Percentiles rank a stretch among this genome's conserved stretches.
Evolutionary conservation across 495 filamentous ascomycete species (phyloP).

Genomic region (Niebla homalea): DNA sequence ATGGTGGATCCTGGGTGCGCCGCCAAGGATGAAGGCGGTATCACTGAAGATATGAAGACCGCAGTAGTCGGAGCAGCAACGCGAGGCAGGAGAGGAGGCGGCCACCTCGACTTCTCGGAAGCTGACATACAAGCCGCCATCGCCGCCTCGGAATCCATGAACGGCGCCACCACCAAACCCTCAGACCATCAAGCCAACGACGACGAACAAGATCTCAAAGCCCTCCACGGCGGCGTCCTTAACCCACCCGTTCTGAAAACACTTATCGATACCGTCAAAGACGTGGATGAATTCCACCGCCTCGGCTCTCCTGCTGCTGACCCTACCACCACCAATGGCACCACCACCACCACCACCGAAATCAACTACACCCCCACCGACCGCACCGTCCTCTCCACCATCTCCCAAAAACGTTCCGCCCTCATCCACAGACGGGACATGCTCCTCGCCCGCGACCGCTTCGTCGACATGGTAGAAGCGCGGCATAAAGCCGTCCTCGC

Average conservation of each 20-base stretch:
- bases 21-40: conserved; percentile 2
- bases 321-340: conserved; percentile 7
- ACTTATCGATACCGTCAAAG: conserved; percentile 32
- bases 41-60: conserved; percentile 10
- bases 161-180: neutral
- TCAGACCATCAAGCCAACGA: conserved; percentile 8
- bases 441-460: conserved; percentile 31
- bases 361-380: conserved; percentile 31
- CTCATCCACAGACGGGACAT: conserved; percentile 30
- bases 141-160: neutral
- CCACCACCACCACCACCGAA: conserved; percentile 15
- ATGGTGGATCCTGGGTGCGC: conserved; percentile 13
- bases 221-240: conserved; percentile 39
- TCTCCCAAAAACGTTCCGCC: conserved; percentile 27
- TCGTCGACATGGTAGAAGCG: conserved; percentile 31
- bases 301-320: conserved; percentile 33
- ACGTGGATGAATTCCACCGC: conserved; percentile 39
- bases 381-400: conserved; percentile 26
- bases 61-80: conserved; percentile 2
- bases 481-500: conserved; percentile 33
- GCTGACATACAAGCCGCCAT: neutral
- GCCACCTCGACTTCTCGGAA: neutral
- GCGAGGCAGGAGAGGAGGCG: conserved; percentile 7
- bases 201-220: conserved; percentile 20
- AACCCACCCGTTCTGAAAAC: conserved; percentile 44